Percentiles rank a stretch among this genome's conserved stretches.
These are phyloP conservation scores for Astragalus glycyphyllos DNA, from an alignment of 306 rosid genomes.

Conservation along the genomic window DNA sequence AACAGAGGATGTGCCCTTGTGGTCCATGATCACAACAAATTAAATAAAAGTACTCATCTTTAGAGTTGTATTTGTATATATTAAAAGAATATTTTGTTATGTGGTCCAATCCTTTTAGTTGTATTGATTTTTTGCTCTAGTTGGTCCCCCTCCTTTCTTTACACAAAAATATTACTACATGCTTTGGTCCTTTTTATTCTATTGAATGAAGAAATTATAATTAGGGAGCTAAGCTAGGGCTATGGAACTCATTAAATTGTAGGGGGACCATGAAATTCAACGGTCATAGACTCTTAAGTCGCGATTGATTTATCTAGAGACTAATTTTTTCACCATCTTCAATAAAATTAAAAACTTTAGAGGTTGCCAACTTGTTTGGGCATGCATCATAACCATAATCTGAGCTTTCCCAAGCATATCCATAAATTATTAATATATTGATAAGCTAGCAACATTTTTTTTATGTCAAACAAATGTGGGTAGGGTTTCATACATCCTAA, in stretches of 20 bases:
- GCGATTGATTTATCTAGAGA: slow-evolving; percentile 23
- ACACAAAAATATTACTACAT: slow-evolving; percentile 18
- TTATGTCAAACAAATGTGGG: no score
- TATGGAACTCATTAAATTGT: slow-evolving; percentile 10
- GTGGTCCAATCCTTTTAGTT: slow-evolving; percentile 43
- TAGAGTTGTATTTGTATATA: slow-evolving; percentile 1
- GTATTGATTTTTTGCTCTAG: background rate
- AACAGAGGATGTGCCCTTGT: slow-evolving; percentile 42
- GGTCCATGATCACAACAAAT: slow-evolving; percentile 45
- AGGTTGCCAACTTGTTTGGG: slow-evolving; percentile 8
- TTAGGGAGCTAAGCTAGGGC: slow-evolving; percentile 36
- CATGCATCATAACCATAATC: slow-evolving; percentile 36
- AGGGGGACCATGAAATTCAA: slow-evolving; percentile 40
- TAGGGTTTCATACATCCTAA: no score
- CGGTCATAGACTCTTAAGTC: slow-evolving; percentile 6
- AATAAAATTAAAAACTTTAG: slow-evolving; percentile 11
- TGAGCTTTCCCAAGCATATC: slow-evolving; percentile 11
- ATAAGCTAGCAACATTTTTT: no score
- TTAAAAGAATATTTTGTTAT: slow-evolving; percentile 38
- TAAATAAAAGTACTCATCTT: slow-evolving; percentile 9
- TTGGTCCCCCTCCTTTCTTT: slow-evolving; percentile 39
- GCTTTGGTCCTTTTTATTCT: slow-evolving; percentile 12
- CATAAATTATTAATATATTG: no score
- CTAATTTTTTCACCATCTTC: slow-evolving; percentile 32
- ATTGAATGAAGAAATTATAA: slow-evolving; percentile 24